Conservation (phyloP, 306 rosid genomes). For the Prunus padus region DNA sequence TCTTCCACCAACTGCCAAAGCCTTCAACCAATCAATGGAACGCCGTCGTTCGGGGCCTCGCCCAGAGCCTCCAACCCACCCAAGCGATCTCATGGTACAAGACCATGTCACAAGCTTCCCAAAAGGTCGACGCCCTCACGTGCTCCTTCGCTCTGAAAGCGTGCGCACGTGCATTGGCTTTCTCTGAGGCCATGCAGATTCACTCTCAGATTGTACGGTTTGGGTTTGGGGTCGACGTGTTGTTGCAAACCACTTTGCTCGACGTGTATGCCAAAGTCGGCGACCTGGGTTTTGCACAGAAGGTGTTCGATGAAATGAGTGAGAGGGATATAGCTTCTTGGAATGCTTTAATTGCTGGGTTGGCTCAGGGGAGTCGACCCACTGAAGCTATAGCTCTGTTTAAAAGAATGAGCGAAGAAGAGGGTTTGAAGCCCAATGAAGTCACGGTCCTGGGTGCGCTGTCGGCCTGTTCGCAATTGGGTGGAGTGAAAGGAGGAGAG, state of each 20-base stretch:
- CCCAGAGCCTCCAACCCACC: conserved; percentile 64
- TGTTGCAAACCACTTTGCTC: conserved; percentile 67
- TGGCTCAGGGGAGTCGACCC: conserved; percentile 76
- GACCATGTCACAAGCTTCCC: conserved; percentile 41
- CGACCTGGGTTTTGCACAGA: conserved; percentile 48
- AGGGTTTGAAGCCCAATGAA: conserved; percentile 68
- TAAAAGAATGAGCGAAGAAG: conserved; percentile 55
- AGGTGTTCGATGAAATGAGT: conserved; percentile 76
- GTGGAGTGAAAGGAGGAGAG: conserved; percentile 65
- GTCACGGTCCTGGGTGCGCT: conserved; percentile 72
- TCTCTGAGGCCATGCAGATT: conserved; percentile 52
- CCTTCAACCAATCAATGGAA: conserved; percentile 86
- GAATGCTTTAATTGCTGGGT: conserved; percentile 79
- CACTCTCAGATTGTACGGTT: conserved; percentile 64
- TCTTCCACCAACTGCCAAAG: conserved; percentile 47
- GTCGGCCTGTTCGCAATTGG: conserved; percentile 80
- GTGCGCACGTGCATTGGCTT: conserved; percentile 78
- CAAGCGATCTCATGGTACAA: conserved; percentile 60
- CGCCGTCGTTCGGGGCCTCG: conserved; percentile 76
- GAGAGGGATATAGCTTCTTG: conserved; percentile 69
- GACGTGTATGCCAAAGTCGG: conserved; percentile 75
- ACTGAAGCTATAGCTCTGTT: conserved; percentile 61
- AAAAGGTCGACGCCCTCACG: conserved; percentile 63
- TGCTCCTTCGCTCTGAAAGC: conserved; percentile 83
- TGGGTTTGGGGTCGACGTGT: conserved; percentile 54